phyloP scores from a whole-genome alignment of 2,329 filamentous ascomycete species.

The Cryphonectria carpinicola region DNA sequence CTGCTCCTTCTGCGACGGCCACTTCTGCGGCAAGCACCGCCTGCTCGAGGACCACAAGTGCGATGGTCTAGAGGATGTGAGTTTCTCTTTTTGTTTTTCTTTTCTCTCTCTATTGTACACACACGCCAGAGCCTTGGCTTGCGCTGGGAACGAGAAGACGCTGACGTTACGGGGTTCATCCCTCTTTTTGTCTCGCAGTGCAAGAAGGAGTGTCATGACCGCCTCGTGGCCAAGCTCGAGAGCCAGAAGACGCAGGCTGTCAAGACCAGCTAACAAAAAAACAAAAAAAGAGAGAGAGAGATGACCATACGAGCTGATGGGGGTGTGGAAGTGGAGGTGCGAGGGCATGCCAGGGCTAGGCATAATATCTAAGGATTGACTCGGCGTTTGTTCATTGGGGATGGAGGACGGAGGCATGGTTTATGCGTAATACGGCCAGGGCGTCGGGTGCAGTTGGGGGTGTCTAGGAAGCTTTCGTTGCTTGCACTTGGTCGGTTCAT shows the following conservation, averaged over 20 bases:
- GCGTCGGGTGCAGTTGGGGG: background rate
- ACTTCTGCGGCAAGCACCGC: constrained; percentile 94
- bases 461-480: background rate
- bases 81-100: constrained; percentile 44
- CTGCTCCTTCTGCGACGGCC: constrained; percentile 90
- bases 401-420: background rate
- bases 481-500: background rate
- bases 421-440: background rate
- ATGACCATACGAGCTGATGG: background rate
- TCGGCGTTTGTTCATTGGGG: background rate
- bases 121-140: background rate
- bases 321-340: background rate
- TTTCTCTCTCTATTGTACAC: background rate
- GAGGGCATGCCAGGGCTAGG: background rate
- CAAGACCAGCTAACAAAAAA: constrained; percentile 74
- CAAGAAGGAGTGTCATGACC: constrained; percentile 94
- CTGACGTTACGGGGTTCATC: background rate
- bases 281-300: too few relatives aligned
- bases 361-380: background rate
- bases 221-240: constrained; percentile 90
- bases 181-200: constrained; percentile 55
- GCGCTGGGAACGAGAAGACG: constrained; percentile 21
- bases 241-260: constrained; percentile 91
- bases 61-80: constrained; percentile 83
- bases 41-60: constrained; percentile 95